phyloP scores from a whole-genome alignment of 2,329 filamentous ascomycete genomes.

The Exophiala oligosperma region DNA sequence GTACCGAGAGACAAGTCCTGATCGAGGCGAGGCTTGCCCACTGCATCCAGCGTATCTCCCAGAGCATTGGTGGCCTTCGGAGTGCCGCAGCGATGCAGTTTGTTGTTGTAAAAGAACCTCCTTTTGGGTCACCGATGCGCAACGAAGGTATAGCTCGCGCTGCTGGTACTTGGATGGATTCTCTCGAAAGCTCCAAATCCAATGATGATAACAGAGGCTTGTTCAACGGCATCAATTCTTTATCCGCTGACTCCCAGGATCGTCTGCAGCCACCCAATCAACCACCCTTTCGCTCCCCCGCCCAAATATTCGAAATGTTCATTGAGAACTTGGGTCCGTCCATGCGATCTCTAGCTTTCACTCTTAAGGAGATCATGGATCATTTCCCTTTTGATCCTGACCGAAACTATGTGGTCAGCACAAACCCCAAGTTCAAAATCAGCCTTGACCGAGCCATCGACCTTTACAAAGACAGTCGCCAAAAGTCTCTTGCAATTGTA shows the following conservation, averaged over 20 bases:
- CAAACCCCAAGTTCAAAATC: slow-evolving; percentile 76
- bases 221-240: slow-evolving; percentile 13
- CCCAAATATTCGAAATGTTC: slow-evolving; percentile 89
- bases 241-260: slow-evolving; percentile 51
- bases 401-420: slow-evolving; percentile 66
- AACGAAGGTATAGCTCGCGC: slow-evolving; percentile 21
- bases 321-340: slow-evolving; percentile 86
- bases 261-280: slow-evolving; percentile 39
- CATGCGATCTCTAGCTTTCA: slow-evolving; percentile 94
- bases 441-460: slow-evolving; percentile 79
- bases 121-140: slow-evolving; percentile 22
- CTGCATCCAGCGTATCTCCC: slow-evolving; percentile 79
- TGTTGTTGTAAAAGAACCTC: slow-evolving; percentile 69
- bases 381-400: slow-evolving; percentile 78
- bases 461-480: slow-evolving; percentile 74
- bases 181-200: slow-evolving; percentile 6
- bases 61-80: slow-evolving; percentile 85
- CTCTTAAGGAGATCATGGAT: slow-evolving; percentile 81
- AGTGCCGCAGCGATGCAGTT: slow-evolving; percentile 91
- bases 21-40: slow-evolving; percentile 78
- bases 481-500: slow-evolving; percentile 72
- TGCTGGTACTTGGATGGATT: slow-evolving; percentile 20
- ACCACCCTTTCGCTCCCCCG: slow-evolving; percentile 57
- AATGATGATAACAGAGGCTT: slow-evolving; percentile 3
- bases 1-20: slow-evolving; percentile 74